A percentile compares a stretch with the other conserved stretches of the same genome.
Evolutionary conservation across 2,329 filamentous ascomycete genomes (phyloP).

Genomic region (Hirsutella thompsonii): DNA sequence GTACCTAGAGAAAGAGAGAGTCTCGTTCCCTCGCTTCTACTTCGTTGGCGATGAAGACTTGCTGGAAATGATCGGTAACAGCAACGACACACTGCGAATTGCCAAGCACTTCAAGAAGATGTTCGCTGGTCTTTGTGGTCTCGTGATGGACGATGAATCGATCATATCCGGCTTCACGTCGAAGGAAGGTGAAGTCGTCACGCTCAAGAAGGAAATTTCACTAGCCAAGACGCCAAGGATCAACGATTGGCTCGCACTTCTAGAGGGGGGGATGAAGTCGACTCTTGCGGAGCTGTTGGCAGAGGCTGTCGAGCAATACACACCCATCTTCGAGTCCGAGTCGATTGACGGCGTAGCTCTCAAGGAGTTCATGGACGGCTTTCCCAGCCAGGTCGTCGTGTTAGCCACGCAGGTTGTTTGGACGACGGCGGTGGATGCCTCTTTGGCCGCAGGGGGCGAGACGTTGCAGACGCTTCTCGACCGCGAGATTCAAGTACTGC

Average conservation of each 20-base stretch:
- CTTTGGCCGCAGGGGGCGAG: constrained; percentile 59
- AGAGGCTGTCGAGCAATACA: constrained; percentile 75
- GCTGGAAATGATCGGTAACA: constrained; percentile 98
- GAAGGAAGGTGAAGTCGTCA: constrained; percentile 84
- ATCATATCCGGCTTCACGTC: constrained; percentile 88
- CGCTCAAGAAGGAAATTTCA: constrained; percentile 81
- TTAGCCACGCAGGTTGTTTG: constrained; percentile 88
- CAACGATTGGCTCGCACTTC: constrained; percentile 94
- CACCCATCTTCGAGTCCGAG: constrained; percentile 60
- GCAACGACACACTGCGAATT: constrained; percentile 90
- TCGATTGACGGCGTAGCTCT: constrained; percentile 59
- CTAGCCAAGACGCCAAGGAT: constrained; percentile 89
- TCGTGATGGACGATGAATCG: constrained; percentile 81
- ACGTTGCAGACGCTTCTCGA: constrained; percentile 61
- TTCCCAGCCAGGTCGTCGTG: constrained; percentile 90
- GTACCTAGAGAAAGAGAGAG: constrained; percentile 93
- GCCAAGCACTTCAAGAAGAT: constrained; percentile 99
- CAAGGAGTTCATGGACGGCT: constrained; percentile 67
- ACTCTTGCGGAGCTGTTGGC: constrained; percentile 83
- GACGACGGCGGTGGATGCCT: constrained; percentile 75
- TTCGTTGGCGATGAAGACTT: constrained; percentile 98
- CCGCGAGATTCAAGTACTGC: constrained; percentile 72
- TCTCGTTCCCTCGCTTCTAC: constrained; percentile 97
- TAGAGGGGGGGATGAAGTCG: constrained; percentile 88
- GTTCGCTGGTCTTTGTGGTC: constrained; percentile 90